Conservation (phyloP, 805 yeast genomes). For the Wickerhamomyces strasburgensis region DNA sequence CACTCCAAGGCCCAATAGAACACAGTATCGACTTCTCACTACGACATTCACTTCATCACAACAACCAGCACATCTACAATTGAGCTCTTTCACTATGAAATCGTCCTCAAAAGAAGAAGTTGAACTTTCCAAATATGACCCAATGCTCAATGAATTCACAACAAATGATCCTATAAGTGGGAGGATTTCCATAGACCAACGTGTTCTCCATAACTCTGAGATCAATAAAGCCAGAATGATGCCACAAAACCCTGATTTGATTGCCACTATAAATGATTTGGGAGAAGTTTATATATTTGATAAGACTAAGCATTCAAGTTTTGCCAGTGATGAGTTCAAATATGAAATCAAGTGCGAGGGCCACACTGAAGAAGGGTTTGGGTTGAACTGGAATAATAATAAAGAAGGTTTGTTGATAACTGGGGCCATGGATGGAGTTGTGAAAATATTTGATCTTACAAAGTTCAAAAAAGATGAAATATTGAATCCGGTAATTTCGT, state of each 20-base stretch:
- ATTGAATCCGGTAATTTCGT: constrained; percentile 8
- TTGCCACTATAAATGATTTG: constrained; percentile 62
- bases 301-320: constrained; percentile 72
- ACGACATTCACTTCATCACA: constrained; percentile 65
- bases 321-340: constrained; percentile 32
- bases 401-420: constrained; percentile 55
- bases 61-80: constrained; percentile 42
- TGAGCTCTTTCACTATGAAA: constrained; percentile 30
- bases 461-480: constrained; percentile 28
- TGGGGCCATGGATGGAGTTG: constrained; percentile 58
- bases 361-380: constrained; percentile 54
- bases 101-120: constrained; percentile 10
- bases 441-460: constrained; percentile 65
- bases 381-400: constrained; percentile 68
- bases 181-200: constrained; percentile 44
- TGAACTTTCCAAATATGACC: constrained; percentile 33
- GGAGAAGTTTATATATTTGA: constrained; percentile 72
- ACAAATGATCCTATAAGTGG: constrained; percentile 27
- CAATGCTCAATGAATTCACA: constrained; percentile 29
- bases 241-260: constrained; percentile 84
- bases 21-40: constrained; percentile 43
- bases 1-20: constrained; percentile 13
- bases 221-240: constrained; percentile 67
- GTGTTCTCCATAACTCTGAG: constrained; percentile 64
- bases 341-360: constrained; percentile 49